A percentile compares a stretch with the other conserved stretches of the same genome.
These are phyloP conservation scores for Telfairia occidentalis DNA, from an alignment of 331 rosid species.

Conservation along the genomic window DNA sequence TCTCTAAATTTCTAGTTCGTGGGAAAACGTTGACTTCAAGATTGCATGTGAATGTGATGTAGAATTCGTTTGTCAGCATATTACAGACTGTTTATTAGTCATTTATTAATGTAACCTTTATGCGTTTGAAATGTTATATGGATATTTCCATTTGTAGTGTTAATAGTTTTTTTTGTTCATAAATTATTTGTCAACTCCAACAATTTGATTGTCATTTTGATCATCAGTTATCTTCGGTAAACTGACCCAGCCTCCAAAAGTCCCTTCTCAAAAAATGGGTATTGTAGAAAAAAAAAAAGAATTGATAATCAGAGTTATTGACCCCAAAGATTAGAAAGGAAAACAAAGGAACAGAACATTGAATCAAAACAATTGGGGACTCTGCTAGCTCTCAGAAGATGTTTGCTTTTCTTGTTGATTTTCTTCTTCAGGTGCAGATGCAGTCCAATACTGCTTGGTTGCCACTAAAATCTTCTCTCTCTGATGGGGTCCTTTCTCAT, in stretches of 20 bases:
- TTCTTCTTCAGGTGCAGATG: constrained; percentile 28
- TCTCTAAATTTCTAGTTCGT: background rate
- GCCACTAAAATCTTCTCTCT: constrained; percentile 67
- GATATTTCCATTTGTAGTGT: background rate
- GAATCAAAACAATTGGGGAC: constrained; percentile 10
- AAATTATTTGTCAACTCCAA: background rate
- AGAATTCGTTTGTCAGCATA: background rate
- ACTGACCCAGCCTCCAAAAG: background rate
- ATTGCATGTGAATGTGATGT: background rate
- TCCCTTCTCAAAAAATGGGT: background rate
- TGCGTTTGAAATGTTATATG: background rate
- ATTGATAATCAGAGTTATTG: constrained; percentile 13
- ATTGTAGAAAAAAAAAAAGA: constrained; percentile 13
- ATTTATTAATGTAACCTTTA: background rate
- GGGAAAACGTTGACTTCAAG: background rate
- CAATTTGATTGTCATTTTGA: background rate
- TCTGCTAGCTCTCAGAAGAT: constrained; percentile 17
- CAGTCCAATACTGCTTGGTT: constrained; percentile 64
- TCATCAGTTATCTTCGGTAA: background rate
- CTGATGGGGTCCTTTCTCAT: constrained; percentile 58
- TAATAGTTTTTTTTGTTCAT: background rate
- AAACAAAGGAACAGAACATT: background rate
- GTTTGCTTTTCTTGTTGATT: constrained; percentile 12
- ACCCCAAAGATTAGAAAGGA: constrained; percentile 9
- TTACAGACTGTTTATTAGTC: background rate